Evolutionary conservation across 2,329 filamentous ascomycete species (phyloP).

Genomic region (Stachybotrys echinatus): DNA sequence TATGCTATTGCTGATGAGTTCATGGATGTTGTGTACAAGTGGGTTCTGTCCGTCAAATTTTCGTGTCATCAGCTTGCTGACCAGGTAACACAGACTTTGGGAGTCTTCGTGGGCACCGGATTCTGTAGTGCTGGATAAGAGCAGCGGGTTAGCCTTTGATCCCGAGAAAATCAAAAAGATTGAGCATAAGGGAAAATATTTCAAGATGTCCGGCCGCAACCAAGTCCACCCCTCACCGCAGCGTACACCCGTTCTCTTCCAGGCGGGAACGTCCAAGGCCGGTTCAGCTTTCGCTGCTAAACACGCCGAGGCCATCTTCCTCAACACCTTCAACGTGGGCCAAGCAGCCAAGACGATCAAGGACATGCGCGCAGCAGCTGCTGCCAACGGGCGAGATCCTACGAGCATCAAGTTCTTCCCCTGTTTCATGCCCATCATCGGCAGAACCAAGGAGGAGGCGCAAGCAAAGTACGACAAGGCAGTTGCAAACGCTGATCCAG

Average conservation of each 20-base stretch:
- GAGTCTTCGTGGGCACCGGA: slow-evolving; percentile 53
- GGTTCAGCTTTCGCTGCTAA: slow-evolving; percentile 51
- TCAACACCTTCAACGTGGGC: slow-evolving; percentile 46
- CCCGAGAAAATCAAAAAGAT: slow-evolving; percentile 56
- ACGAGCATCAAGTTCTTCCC: slow-evolving; percentile 51
- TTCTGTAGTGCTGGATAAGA: slow-evolving; percentile 47
- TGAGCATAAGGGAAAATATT: slow-evolving; percentile 54
- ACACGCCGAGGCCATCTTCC: slow-evolving; percentile 57
- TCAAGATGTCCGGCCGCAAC: slow-evolving; percentile 35
- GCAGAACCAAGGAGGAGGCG: slow-evolving; percentile 46
- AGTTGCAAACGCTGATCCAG: slow-evolving; percentile 45
- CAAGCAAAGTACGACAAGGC: slow-evolving; percentile 43
- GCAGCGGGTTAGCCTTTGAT: slow-evolving; percentile 51
- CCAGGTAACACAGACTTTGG: slow-evolving; percentile 34
- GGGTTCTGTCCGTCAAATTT: slow-evolving; percentile 6
- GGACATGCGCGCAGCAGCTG: slow-evolving; percentile 46
- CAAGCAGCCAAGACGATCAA: slow-evolving; percentile 45
- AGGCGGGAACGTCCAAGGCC: slow-evolving; percentile 54
- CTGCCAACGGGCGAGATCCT: slow-evolving; percentile 47
- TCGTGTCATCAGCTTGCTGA: neutral
- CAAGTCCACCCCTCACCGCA: slow-evolving; percentile 52
- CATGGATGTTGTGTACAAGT: slow-evolving; percentile 57
- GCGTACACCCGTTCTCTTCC: slow-evolving; percentile 51
- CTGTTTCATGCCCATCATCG: slow-evolving; percentile 44
- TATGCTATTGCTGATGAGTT: slow-evolving; percentile 60